Evolutionary conservation across 768 basidiomycete species (phyloP).

Genomic region (Pleurotus salmoneostramineus): DNA sequence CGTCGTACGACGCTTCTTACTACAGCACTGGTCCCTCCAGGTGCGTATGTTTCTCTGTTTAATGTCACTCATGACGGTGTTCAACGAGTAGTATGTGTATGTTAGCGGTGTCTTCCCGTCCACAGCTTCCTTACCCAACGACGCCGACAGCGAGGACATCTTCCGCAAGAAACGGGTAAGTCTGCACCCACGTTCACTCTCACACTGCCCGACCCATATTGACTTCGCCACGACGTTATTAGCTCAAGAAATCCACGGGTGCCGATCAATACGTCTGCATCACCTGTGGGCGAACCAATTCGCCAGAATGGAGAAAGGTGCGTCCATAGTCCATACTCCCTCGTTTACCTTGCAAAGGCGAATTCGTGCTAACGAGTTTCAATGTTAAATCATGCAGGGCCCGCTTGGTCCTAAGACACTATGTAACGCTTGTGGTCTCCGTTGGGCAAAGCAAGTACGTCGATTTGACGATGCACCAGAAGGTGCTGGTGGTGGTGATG

Average conservation of each 20-base stretch:
- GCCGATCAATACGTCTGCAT: conserved; percentile 82
- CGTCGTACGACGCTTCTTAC: not conserved
- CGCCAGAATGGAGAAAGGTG: conserved; percentile 96
- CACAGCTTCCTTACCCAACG: conserved; percentile 17
- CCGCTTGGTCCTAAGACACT: conserved; percentile 95
- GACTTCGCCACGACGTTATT: not conserved
- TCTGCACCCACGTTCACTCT: not conserved
- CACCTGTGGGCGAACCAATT: conserved; percentile 92
- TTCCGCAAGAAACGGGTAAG: conserved; percentile 63
- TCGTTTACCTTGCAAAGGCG: not conserved
- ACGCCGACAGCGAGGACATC: conserved; percentile 47
- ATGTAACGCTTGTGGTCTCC: conserved; percentile 93
- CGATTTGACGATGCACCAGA: conserved; percentile 16
- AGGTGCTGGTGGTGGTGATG: not conserved
- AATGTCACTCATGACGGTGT: not conserved
- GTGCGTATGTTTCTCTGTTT: not conserved
- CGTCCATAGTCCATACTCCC: conserved; percentile 8
- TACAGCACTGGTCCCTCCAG: not conserved
- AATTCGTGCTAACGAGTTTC: no score
- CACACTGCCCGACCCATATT: not conserved
- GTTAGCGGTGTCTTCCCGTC: not conserved
- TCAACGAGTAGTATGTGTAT: not conserved
- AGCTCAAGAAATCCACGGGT: conserved; percentile 45
- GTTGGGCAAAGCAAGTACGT: conserved; percentile 75
- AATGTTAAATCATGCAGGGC: conserved; percentile 44